phyloP scores from a whole-genome alignment of 306 rosid species.

The Clitoria ternatea region DNA sequence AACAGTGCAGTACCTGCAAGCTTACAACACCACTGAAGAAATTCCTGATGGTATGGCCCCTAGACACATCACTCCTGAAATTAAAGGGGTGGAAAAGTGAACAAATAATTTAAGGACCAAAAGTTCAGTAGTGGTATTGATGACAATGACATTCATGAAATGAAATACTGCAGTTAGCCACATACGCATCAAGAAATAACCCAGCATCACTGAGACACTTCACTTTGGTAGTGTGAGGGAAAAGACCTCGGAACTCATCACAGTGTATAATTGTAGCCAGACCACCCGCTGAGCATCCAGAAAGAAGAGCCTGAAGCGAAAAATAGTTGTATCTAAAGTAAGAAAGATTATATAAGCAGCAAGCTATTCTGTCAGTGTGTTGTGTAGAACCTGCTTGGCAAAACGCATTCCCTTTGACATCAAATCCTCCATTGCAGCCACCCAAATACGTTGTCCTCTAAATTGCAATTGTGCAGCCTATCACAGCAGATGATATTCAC shows the following conservation, averaged over 20 bases:
- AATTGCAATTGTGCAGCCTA: slow-evolving; percentile 67
- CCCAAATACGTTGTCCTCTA: slow-evolving; percentile 89
- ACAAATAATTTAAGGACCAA: slow-evolving; percentile 12
- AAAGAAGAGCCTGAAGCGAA: slow-evolving; percentile 80
- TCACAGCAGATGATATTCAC: neutral
- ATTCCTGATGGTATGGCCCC: slow-evolving; percentile 54
- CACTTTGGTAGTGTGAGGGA: slow-evolving; percentile 63
- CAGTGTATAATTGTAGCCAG: slow-evolving; percentile 83
- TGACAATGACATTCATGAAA: slow-evolving; percentile 11
- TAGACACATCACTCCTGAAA: slow-evolving; percentile 63
- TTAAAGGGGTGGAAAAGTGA: slow-evolving; percentile 18
- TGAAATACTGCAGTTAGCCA: slow-evolving; percentile 1
- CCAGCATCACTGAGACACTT: slow-evolving; percentile 97
- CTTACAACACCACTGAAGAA: slow-evolving; percentile 62
- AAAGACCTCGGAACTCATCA: slow-evolving; percentile 58
- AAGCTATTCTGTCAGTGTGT: neutral
- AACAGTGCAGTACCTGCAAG: slow-evolving; percentile 51
- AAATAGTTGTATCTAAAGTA: neutral
- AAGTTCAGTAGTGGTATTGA: neutral
- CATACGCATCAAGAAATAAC: slow-evolving; percentile 82
- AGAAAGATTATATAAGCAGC: slow-evolving; percentile 1
- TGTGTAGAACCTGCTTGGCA: slow-evolving; percentile 63
- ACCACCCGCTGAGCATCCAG: slow-evolving; percentile 98
- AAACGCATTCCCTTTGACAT: slow-evolving; percentile 79
- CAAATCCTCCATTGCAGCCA: slow-evolving; percentile 81